phyloP scores from a whole-genome alignment of 371 early-diverging fungal genomes.

The Rhizopus delemar region DNA sequence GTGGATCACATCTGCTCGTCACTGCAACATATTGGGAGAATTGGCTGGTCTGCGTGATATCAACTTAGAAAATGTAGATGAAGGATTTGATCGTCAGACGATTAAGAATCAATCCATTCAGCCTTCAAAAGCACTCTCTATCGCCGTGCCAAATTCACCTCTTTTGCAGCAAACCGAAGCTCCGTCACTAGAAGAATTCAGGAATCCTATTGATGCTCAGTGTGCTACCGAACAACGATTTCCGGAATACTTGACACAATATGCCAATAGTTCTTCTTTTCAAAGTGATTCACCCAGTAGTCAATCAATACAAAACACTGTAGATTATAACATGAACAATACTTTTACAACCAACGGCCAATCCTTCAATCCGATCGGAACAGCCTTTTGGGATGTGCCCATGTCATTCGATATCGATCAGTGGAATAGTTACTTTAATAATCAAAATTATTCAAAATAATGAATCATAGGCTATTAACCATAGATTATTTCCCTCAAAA shows the following conservation, averaged over 20 bases:
- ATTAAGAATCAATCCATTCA: slow-evolving; percentile 5
- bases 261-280: slow-evolving; percentile 4
- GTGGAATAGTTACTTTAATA: slow-evolving; percentile 31
- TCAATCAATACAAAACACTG: background rate
- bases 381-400: slow-evolving; percentile 32
- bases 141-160: slow-evolving; percentile 45
- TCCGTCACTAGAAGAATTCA: slow-evolving; percentile 5
- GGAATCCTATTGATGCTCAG: slow-evolving; percentile 26
- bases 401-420: slow-evolving; percentile 35
- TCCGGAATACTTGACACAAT: slow-evolving; percentile 25
- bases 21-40: slow-evolving; percentile 51
- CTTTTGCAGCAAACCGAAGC: slow-evolving; percentile 14
- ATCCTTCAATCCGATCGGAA: slow-evolving; percentile 26
- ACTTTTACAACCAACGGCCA: background rate
- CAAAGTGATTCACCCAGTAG: background rate
- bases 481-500: too few species aligned
- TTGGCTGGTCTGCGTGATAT: slow-evolving; percentile 52
- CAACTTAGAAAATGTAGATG: slow-evolving; percentile 35
- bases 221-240: slow-evolving; percentile 21
- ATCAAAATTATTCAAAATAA: slow-evolving; percentile 11
- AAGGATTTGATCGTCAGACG: slow-evolving; percentile 22
- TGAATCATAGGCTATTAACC: too few species aligned
- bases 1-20: slow-evolving; percentile 48
- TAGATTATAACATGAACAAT: slow-evolving; percentile 1
- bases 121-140: slow-evolving; percentile 20